Evolutionary conservation across 2,329 filamentous ascomycete species (phyloP).

Genomic region (Colletotrichum eremochloae): DNA sequence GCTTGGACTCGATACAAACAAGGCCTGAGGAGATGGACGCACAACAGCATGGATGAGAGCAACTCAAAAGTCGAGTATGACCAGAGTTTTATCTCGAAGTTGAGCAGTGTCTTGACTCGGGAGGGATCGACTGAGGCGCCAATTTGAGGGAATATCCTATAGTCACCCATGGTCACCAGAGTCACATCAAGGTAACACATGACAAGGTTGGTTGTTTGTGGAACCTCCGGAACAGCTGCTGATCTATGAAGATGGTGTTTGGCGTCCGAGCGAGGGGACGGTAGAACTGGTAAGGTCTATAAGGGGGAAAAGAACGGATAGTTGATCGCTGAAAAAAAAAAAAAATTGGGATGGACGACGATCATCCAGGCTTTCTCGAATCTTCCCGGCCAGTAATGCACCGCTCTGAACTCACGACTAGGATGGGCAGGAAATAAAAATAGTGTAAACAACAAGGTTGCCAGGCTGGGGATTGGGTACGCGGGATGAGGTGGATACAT

Average conservation of each 20-base stretch:
- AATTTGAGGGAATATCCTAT: not conserved
- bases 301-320: not conserved
- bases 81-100: not conserved
- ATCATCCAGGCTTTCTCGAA: not conserved
- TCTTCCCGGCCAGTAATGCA: not conserved
- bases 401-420: not conserved
- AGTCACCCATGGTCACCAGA: not conserved
- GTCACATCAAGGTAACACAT: not conserved
- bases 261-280: not conserved
- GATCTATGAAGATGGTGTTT: not conserved
- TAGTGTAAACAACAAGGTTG: constrained; percentile 10
- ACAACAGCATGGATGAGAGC: not conserved
- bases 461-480: not conserved
- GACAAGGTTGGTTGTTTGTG: not conserved
- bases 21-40: not conserved
- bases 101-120: not conserved
- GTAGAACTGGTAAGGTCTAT: not conserved
- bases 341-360: not conserved
- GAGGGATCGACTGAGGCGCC: not conserved
- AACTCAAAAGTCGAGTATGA: too few species aligned
- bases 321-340: too few species aligned
- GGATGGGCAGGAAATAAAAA: constrained; percentile 7
- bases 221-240: not conserved
- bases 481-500: not conserved
- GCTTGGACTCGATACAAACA: not conserved